Conservation (phyloP, 2,329 filamentous ascomycete genomes). For the Beauveria medogensis region DNA sequence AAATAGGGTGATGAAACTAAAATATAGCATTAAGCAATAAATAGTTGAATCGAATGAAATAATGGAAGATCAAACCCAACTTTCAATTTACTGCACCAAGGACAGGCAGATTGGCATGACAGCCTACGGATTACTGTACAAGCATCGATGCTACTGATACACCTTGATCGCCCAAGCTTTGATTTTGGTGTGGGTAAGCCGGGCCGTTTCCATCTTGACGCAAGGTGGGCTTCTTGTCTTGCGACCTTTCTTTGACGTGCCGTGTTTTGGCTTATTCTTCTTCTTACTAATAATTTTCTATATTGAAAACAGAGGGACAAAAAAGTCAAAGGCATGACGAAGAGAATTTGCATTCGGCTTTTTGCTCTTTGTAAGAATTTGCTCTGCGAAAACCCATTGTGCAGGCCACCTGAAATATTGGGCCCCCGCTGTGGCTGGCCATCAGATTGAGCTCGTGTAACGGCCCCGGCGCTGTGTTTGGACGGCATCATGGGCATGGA, state of each 20-base stretch:
- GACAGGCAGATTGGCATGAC: too few relatives aligned
- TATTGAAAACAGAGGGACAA: not conserved
- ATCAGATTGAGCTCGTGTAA: not conserved
- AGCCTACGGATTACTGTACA: too few relatives aligned
- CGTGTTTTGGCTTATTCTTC: not conserved
- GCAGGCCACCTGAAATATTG: not conserved
- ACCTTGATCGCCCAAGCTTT: too few relatives aligned
- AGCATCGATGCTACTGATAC: too few relatives aligned
- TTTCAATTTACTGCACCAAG: too few relatives aligned
- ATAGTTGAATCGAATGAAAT: too few relatives aligned
- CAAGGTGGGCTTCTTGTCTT: not conserved
- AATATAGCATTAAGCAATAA: too few relatives aligned
- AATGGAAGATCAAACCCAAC: too few relatives aligned
- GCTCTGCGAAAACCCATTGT: too few relatives aligned
- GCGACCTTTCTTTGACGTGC: not conserved
- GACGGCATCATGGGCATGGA: not conserved
- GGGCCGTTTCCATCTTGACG: too few relatives aligned
- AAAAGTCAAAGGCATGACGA: not conserved
- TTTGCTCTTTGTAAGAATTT: too few relatives aligned
- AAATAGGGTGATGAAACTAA: too few relatives aligned
- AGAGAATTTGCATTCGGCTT: not conserved
- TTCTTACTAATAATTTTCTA: not conserved
- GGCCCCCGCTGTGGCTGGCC: not conserved
- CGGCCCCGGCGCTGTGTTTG: not conserved
- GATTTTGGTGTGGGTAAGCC: not conserved